Base-by-base conservation (phyloP, 805 yeast species). In the Huiozyma sinensis region DNA sequence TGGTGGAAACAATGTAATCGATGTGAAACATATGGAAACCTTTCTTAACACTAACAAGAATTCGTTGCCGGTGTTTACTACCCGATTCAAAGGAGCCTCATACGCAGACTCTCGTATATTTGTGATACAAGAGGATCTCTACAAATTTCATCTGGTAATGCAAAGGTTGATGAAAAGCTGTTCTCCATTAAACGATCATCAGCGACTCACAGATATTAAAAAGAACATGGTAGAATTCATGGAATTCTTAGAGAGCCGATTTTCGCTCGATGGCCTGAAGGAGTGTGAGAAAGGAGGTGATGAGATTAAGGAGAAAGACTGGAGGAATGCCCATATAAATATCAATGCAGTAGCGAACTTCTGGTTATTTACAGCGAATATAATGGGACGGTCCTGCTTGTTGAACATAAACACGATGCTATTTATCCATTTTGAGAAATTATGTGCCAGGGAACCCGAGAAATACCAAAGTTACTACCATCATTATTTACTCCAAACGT, bases 341-440 rank as follows among this genome's bases (percentile, higher is more conserved):
- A 6, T 47, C 4, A 31, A 40, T 4, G 39, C 43, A 27, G 27
- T 46, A 2, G 44, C 44, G 38, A 44, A 45, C n/a, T 37, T 38
- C 11, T 50, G 49, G 33, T 45, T 33, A 7, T 40, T 55, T 7
- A 42, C 44, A 27, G 31, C 43, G 1, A 55, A 53, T 41, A 13
- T 55, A 1, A 35, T 49, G 5, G 56, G 53, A 7, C 33, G 36
- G 6, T 37, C 46, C 5, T 32, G 46, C 28, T 33, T 52, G 6
- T 39, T 53, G 46, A 44, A 41, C 31, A 36, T 48, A 6, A 48
- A 44, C 38, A 43, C 42, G 7, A 33, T 36, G n/a, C 30, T 55
- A 9, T 17, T 46, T 6, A 17, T 44, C 7, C 36, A 52, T 45
- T 55, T 55, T 39, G 58, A 55, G 42, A 46, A 42, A 27, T 32